Evolutionary conservation across 108 stramenopile species (phyloP), one percentile per base, ranked within the genome.

Genomic region (Parietichytrium sp.): DNA sequence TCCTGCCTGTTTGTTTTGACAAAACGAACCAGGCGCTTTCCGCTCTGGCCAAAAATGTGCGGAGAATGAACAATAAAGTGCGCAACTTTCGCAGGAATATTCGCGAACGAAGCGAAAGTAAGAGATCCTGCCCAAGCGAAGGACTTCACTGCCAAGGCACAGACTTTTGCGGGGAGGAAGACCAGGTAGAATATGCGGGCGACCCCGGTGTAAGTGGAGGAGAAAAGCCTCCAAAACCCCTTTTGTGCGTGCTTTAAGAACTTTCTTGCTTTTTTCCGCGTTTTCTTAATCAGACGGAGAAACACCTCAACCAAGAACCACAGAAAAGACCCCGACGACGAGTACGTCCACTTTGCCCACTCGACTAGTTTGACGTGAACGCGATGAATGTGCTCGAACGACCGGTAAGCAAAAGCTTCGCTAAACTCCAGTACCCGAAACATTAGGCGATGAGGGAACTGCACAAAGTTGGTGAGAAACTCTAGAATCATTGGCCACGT

Each of bases 141-240:
- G 10, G 61, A 72, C 15, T 6, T 10, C 15, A 72, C 10, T n/a
- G 61, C 61, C n/a, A 45, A 42, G 42, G 36, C 36, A 38, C 23
- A n/a, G 20, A 72, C 61, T 1, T 42, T 33, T 8, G 33, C 61
- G 42, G 61, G 61, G 15, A 72, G 45, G 42, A 72, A 72, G 15
- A 72, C 2, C 13, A 72, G 61, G 61, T 72, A 72, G 45, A 72
- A n/a, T 33, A 72, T 33, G 0, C 61, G 61, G 2, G 38, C 61
- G 42, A 72, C 38, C 33, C 38, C 33, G 10, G 36, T 15, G 13
- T 45, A 27, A 6, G 38, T 25, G 20, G 36, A 33, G 6, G 8
- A 1, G n/a, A 72, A n/a, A 10, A 25, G 20, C 10, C 42, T n/a
- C 61, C 61, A 72, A 23, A 72, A 12, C 6, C 23, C 61, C 10